Evolutionary conservation across 371 early-diverging fungal species (phyloP).

Genomic region (Blakeslea trispora): DNA sequence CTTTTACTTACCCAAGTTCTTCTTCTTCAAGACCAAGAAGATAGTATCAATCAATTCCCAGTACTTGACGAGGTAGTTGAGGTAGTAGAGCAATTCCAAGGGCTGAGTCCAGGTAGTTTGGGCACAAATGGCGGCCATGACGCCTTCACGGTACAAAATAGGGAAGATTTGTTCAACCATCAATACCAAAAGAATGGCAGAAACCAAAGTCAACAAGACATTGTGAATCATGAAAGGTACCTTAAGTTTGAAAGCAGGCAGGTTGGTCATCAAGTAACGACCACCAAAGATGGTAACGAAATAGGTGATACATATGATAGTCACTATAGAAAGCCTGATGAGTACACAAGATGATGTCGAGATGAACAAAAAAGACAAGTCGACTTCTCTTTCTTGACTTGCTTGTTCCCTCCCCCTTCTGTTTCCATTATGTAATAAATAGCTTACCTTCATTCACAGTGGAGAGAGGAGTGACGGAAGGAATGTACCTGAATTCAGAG

Average conservation of each 20-base stretch:
- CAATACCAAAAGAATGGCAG: conserved; percentile 62
- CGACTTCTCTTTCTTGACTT: too few species aligned
- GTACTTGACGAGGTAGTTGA: conserved; percentile 87
- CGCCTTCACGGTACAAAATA: conserved; percentile 61
- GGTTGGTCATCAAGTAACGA: conserved; percentile 64
- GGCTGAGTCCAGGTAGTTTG: conserved; percentile 71
- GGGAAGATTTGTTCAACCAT: conserved; percentile 76
- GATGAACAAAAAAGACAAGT: not conserved
- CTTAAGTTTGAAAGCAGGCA: conserved; percentile 66
- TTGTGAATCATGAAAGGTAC: conserved; percentile 76
- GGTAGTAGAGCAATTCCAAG: conserved; percentile 77
- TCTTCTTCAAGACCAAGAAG: conserved; percentile 43
- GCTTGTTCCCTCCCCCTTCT: too few species aligned
- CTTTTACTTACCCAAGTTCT: conserved; percentile 31
- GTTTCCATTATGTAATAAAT: too few species aligned
- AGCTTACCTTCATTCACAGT: conserved; percentile 58
- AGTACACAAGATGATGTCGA: not conserved
- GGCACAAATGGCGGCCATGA: conserved; percentile 72
- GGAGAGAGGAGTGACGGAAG: conserved; percentile 68
- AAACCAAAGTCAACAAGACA: conserved; percentile 66
- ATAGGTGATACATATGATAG: conserved; percentile 58
- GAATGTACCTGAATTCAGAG: conserved; percentile 56
- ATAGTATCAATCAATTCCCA: conserved; percentile 68
- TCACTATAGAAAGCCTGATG: conserved; percentile 36
- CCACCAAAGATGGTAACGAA: conserved; percentile 75